Conservation (phyloP, 768 basidiomycete genomes). For the Rhizopogon vulgaris region DNA sequence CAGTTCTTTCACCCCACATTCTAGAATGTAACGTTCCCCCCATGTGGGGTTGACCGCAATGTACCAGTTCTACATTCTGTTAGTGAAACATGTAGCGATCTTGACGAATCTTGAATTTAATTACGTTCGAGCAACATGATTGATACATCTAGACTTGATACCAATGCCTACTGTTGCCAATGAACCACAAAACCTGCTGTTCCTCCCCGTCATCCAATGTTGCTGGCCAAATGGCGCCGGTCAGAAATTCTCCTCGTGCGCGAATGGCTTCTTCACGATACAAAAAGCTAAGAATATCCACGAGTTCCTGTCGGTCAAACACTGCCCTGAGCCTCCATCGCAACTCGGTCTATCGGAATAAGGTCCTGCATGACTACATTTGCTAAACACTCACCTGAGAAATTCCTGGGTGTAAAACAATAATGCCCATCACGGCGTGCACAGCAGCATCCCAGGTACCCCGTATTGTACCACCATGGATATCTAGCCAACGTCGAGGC, state of each 20-base stretch:
- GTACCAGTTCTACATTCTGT: too few relatives aligned
- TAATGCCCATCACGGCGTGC: conserved; percentile 57
- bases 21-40: too few relatives aligned
- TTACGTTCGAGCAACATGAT: too few relatives aligned
- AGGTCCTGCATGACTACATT: conserved; percentile 5
- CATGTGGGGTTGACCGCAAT: too few relatives aligned
- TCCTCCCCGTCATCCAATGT: conserved; percentile 51
- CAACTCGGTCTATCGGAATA: conserved; percentile 49
- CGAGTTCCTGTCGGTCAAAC: conserved; percentile 71
- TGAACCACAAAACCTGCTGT: conserved; percentile 48
- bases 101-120: too few relatives aligned
- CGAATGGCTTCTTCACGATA: conserved; percentile 45
- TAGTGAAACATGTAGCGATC: too few relatives aligned
- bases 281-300: conserved; percentile 54
- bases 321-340: conserved; percentile 64
- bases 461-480: conserved; percentile 51
- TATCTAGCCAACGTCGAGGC: conserved; percentile 75
- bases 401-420: conserved; percentile 70
- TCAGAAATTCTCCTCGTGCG: conserved; percentile 16
- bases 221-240: conserved; percentile 21
- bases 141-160: conserved; percentile 44
- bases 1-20: too few relatives aligned
- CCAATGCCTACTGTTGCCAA: conserved; percentile 53
- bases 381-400: conserved; percentile 46
- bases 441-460: conserved; percentile 71